Conservation (phyloP, 352 stramenopile species). For the Globisporangium yorkense region DNA sequence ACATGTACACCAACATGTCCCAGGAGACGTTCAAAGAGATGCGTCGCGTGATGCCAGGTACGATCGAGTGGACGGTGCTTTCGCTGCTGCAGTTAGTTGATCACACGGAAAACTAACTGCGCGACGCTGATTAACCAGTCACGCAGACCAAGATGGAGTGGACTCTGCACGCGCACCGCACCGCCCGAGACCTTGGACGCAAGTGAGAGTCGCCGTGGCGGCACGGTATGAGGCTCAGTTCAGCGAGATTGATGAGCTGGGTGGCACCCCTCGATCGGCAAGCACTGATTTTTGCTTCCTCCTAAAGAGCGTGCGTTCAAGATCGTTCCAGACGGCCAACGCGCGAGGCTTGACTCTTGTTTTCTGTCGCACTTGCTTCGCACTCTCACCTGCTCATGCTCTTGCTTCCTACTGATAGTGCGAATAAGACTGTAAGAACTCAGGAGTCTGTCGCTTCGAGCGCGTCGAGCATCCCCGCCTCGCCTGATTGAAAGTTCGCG, state of each 20-base stretch:
- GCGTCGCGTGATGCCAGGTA: slow-evolving; percentile 91
- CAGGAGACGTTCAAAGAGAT: slow-evolving; percentile 94
- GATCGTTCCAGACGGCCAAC: neutral
- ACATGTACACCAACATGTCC: slow-evolving; percentile 95
- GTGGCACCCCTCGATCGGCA: neutral
- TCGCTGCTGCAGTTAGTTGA: too few relatives aligned
- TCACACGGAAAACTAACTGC: neutral
- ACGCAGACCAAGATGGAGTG: slow-evolving; percentile 89
- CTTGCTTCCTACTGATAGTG: neutral
- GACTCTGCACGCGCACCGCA: slow-evolving; percentile 80
- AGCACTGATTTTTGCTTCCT: neutral
- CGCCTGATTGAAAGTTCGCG: slow-evolving; percentile 66
- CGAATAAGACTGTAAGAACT: neutral
- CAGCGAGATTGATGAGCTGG: neutral
- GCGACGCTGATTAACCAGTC: slow-evolving; percentile 24
- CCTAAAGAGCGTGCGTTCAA: neutral
- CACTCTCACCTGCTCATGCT: neutral
- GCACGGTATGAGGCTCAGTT: neutral
- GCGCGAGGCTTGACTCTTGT: neutral
- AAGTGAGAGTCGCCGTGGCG: slow-evolving; percentile 32
- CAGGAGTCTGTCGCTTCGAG: slow-evolving; percentile 16
- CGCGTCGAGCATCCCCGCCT: slow-evolving; percentile 51
- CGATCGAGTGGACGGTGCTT: neutral
- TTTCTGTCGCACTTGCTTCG: neutral
- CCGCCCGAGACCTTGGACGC: slow-evolving; percentile 60